A percentile compares a stretch with the other conserved stretches of the same genome.
Conservation (phyloP, 371 early-diverging fungal species). For the Mortierella sp. region DNA sequence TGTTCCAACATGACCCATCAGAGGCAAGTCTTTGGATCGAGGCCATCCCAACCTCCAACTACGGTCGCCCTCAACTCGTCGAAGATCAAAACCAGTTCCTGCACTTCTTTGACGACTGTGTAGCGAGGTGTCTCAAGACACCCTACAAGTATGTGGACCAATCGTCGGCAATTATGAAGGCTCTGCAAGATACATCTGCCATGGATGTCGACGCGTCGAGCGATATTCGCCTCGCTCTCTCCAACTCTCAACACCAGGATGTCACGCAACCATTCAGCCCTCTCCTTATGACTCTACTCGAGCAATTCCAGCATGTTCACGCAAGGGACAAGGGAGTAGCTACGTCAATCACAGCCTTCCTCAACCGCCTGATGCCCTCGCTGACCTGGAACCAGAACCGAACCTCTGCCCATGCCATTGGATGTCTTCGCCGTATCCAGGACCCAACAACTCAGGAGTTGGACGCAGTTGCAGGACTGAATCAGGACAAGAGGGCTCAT, state of each 20-base stretch:
- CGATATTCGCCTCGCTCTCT: constrained; percentile 15
- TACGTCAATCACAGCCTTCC: constrained; percentile 56
- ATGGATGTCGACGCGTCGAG: constrained; percentile 16
- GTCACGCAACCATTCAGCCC: constrained; percentile 70
- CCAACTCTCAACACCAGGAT: constrained; percentile 37
- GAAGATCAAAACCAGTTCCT: constrained; percentile 64
- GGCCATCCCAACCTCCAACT: constrained; percentile 63
- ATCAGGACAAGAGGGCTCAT: constrained; percentile 12
- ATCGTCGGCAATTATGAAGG: constrained; percentile 56
- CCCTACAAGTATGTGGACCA: constrained; percentile 79
- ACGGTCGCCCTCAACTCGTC: constrained; percentile 42
- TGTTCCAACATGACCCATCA: constrained; percentile 75
- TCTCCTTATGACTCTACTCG: constrained; percentile 65
- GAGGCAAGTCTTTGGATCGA: constrained; percentile 77
- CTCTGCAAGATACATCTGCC: constrained; percentile 31
- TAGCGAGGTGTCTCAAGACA: constrained; percentile 67
- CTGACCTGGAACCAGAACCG: constrained; percentile 60
- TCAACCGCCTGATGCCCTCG: constrained; percentile 55
- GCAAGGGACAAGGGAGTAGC: constrained; percentile 54
- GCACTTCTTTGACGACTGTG: constrained; percentile 77
- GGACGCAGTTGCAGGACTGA: constrained; percentile 7
- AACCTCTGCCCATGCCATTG: constrained; percentile 32
- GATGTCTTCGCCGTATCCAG: constrained; percentile 33
- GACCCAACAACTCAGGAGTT: constrained; percentile 29
- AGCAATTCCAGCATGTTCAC: constrained; percentile 65